Conservation (phyloP, 202 grass and related monocot genomes). For the Setaria italica region DNA sequence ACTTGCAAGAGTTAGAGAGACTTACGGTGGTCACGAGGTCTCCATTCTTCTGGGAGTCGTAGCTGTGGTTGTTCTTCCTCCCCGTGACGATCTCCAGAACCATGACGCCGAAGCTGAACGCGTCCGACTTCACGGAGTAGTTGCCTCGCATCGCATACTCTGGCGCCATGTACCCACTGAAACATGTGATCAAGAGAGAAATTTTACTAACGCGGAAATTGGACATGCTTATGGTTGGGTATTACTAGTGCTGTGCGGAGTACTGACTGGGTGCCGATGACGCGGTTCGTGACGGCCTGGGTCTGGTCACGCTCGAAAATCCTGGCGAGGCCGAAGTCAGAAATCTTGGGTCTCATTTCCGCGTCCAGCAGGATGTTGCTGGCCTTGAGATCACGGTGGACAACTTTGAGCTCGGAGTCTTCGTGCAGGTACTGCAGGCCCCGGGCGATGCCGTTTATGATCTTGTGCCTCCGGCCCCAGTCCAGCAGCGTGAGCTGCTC, state of each 20-base stretch:
- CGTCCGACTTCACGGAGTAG: slow-evolving; percentile 68
- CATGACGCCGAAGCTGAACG: slow-evolving; percentile 65
- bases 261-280: slow-evolving; percentile 70
- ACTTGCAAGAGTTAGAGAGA: background rate
- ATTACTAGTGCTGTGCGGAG: background rate
- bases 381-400: slow-evolving; percentile 88
- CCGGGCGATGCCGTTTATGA: slow-evolving; percentile 59
- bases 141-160: slow-evolving; percentile 60
- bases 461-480: slow-evolving; percentile 61
- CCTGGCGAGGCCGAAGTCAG: slow-evolving; percentile 66
- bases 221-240: too few species aligned
- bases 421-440: slow-evolving; percentile 71
- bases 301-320: slow-evolving; percentile 63
- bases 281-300: slow-evolving; percentile 49
- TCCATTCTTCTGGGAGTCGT: background rate
- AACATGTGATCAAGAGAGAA: background rate
- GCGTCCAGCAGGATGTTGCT: slow-evolving; percentile 82
- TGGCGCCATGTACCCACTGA: slow-evolving; percentile 76
- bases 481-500: slow-evolving; percentile 44
- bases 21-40: slow-evolving; percentile 42
- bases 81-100: slow-evolving; percentile 66
- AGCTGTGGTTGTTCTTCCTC: slow-evolving; percentile 45
- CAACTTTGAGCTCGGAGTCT: slow-evolving; percentile 60
- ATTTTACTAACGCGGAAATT: too few species aligned
- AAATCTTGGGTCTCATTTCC: slow-evolving; percentile 71